Conservation (phyloP, 176 grass and related monocot species). For the Triticum turgidum region DNA sequence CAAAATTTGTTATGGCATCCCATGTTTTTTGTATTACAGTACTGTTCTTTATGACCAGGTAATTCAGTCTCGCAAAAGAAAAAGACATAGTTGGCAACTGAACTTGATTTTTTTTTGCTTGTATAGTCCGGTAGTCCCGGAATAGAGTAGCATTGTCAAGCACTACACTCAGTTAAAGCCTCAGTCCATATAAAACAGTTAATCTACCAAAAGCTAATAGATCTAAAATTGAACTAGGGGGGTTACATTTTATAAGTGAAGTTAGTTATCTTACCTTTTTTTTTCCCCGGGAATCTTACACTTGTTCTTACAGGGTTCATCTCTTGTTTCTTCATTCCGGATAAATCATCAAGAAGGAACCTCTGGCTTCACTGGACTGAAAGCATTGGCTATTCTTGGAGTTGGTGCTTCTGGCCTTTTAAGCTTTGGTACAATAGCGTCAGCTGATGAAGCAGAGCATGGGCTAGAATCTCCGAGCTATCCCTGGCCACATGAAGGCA, state of each 20-base stretch:
- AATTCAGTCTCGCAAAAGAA: no score
- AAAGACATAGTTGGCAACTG: no score
- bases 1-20: no score
- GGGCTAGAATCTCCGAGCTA: slow-evolving; percentile 68
- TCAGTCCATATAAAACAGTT: no score
- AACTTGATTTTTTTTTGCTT: no score
- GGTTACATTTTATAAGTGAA: neutral
- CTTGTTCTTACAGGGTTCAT: slow-evolving; percentile 48
- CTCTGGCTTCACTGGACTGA: slow-evolving; percentile 44
- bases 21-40: no score
- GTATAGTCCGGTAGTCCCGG: no score
- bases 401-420: slow-evolving; percentile 78
- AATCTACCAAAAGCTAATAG: no score
- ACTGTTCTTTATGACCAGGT: no score
- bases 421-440: slow-evolving; percentile 71
- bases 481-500: slow-evolving; percentile 96
- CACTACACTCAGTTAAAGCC: no score
- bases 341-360: slow-evolving; percentile 47
- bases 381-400: slow-evolving; percentile 69
- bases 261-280: neutral
- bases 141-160: no score
- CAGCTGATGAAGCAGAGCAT: slow-evolving; percentile 96
- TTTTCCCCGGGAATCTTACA: neutral
- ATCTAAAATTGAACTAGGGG: neutral
- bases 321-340: slow-evolving; percentile 47